Base-by-base conservation (phyloP, 176 grass and related monocot genomes). In the Oryza officinalis region DNA sequence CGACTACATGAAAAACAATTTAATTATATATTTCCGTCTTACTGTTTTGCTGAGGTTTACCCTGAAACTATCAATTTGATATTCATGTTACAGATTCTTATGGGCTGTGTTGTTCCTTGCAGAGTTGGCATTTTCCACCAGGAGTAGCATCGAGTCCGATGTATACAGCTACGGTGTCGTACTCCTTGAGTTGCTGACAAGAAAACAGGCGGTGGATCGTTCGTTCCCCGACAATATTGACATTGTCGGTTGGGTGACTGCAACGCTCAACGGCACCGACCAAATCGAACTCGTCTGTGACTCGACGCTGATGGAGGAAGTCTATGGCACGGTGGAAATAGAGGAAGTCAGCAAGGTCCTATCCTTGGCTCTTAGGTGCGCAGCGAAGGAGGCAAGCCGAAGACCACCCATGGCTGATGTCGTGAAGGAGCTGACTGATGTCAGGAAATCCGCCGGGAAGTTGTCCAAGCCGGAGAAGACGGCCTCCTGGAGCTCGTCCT, bases 91-190 rank as follows among this genome's bases (percentile, higher is more conserved):
- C 10, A 57, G 5, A 10, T 74, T 33, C 65, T 25, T 66, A 89
- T 66, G 26, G 3, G 11, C 2, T 6, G 5, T 38, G 14, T 13
- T 6, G 25, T 69, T 49, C 64, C 67, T 26, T 27, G 76, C 79
- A 96, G 91, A 96, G 69, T 41, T 85, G 30, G 94, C 94, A 82
- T 96, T 88, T 63, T 85, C 91, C 43, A 91, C 84, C 20, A 92
- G 67, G 18, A 89, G 33, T 54, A 85, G 63, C 74, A 80, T 72
- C 28, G 77, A 94, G 78, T 94, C 88, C 0, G 88, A 94, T 40
- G 88, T 94, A 38, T 94, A 94, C 76, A 96, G 94, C 78, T 96
- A 93, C 43, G 94, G 94, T 6, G 81, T 96, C 0, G 86, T 96
- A 26, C 50, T 96, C 3, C 94, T 96, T 10, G 94, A 89, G 84